Conservation (phyloP, 345 rosid genomes). For the Kernera saxatilis region DNA sequence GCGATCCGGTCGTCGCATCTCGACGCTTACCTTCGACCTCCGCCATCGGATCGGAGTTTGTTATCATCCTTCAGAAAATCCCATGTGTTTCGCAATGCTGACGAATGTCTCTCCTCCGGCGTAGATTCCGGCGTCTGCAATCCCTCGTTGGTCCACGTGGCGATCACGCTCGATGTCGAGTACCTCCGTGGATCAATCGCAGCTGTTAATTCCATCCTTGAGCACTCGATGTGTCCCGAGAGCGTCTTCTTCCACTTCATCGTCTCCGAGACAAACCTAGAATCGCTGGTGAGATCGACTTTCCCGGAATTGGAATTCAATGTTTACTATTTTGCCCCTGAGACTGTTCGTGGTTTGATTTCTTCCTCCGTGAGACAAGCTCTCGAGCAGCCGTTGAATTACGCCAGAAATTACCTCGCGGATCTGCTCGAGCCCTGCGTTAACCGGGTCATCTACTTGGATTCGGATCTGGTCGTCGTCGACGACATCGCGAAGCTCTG, state of each 20-base stretch:
- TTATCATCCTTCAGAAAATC: slow-evolving; percentile 49
- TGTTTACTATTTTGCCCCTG: slow-evolving; percentile 63
- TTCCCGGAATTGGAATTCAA: slow-evolving; percentile 58
- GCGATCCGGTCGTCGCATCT: slow-evolving; percentile 50
- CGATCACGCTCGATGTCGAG: slow-evolving; percentile 66
- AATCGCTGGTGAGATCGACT: slow-evolving; percentile 51
- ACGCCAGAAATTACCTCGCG: slow-evolving; percentile 71
- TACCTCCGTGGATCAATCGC: slow-evolving; percentile 76
- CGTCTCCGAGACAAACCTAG: slow-evolving; percentile 45
- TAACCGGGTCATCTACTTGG: slow-evolving; percentile 55
- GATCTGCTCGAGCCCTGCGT: slow-evolving; percentile 81
- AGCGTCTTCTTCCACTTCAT: slow-evolving; percentile 67
- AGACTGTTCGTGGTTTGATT: slow-evolving; percentile 50
- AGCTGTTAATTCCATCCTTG: slow-evolving; percentile 63
- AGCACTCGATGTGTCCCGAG: slow-evolving; percentile 64
- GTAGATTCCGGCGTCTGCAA: slow-evolving; percentile 40
- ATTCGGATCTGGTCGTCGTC: slow-evolving; percentile 68
- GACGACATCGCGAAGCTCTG: slow-evolving; percentile 69
- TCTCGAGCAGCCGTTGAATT: slow-evolving; percentile 71
- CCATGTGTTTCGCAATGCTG: slow-evolving; percentile 48
- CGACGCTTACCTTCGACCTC: slow-evolving; percentile 1
- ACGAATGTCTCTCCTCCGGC: slow-evolving; percentile 37
- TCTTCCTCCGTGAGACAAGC: slow-evolving; percentile 79
- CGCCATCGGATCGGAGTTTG: slow-evolving; percentile 9
- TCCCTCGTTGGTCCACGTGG: slow-evolving; percentile 67